Evolutionary conservation across 2,329 filamentous ascomycete species (phyloP).

Genomic region (Diaporthe longicolla): DNA sequence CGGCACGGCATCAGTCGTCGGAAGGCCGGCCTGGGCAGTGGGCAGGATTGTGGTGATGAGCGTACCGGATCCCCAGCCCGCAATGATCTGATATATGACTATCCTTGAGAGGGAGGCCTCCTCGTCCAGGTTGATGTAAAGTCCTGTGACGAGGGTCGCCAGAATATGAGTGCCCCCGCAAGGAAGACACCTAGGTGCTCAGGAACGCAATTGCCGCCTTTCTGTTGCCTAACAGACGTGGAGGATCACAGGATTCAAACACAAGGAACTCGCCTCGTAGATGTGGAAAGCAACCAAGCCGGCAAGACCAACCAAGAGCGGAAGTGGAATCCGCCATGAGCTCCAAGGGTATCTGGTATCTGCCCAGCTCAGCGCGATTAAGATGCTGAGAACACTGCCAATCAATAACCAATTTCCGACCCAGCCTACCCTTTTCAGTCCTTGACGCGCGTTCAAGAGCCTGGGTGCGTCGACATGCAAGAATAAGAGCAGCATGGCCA

Average conservation of each 20-base stretch:
- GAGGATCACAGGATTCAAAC: slow-evolving; percentile 44
- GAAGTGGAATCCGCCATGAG: slow-evolving; percentile 51
- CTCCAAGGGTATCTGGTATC: slow-evolving; percentile 59
- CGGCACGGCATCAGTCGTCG: too few species aligned
- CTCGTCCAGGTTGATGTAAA: slow-evolving; percentile 56
- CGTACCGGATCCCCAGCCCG: slow-evolving; percentile 58
- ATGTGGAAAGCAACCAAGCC: slow-evolving; percentile 36
- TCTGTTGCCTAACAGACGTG: slow-evolving; percentile 43
- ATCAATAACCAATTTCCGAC: slow-evolving; percentile 52
- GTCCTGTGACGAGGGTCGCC: slow-evolving; percentile 54
- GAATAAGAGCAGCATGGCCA: slow-evolving; percentile 53
- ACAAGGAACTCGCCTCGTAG: slow-evolving; percentile 27
- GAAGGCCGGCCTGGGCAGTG: too few species aligned
- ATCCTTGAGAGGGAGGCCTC: slow-evolving; percentile 53
- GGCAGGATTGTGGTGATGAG: slow-evolving; percentile 57
- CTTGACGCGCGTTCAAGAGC: slow-evolving; percentile 44
- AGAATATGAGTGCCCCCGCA: slow-evolving; percentile 25
- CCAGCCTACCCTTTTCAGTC: slow-evolving; percentile 49
- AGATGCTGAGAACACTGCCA: slow-evolving; percentile 50
- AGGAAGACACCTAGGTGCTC: slow-evolving; percentile 38
- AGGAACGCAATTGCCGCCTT: slow-evolving; percentile 37
- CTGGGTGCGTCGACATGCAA: slow-evolving; percentile 55
- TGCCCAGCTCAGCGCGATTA: slow-evolving; percentile 59
- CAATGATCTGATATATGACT: slow-evolving; percentile 57
- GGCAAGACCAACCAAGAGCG: slow-evolving; percentile 56